A percentile compares a stretch with the other conserved stretches of the same genome.
These are phyloP conservation scores for Hypsizygus ulmarius DNA, from an alignment of 1,284 basidiomycete species.

Conservation along the genomic window DNA sequence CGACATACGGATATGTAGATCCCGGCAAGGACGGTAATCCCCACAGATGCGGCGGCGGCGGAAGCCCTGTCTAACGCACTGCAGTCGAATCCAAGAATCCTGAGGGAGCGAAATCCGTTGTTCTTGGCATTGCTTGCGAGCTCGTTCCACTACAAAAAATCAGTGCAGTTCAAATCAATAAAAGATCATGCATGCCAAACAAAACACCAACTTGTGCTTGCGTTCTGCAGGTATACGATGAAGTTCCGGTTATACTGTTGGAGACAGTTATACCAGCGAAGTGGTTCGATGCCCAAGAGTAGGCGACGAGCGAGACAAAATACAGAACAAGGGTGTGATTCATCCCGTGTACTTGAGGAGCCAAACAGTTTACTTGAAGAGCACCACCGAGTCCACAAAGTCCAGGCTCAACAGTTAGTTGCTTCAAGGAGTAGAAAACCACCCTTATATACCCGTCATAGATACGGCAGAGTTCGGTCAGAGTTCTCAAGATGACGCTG, in stretches of 20 bases:
- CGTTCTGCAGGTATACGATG: constrained; percentile 30
- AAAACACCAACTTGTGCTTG: constrained; percentile 27
- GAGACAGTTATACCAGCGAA: constrained; percentile 22
- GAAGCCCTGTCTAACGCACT: constrained; percentile 32
- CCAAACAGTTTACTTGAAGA: too few species aligned
- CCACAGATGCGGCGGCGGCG: constrained; percentile 26
- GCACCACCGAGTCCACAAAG: too few species aligned
- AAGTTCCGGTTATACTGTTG: constrained; percentile 27
- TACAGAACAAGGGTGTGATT: too few species aligned
- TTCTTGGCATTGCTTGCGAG: constrained; percentile 28
- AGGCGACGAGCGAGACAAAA: too few species aligned
- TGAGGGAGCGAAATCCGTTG: constrained; percentile 29
- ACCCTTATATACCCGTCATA: too few species aligned
- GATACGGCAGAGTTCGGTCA: too few species aligned
- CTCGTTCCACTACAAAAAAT: constrained; percentile 29
- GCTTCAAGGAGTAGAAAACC: too few species aligned
- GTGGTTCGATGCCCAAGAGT: constrained; percentile 2
- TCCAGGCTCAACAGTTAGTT: too few species aligned
- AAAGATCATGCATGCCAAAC: too few species aligned
- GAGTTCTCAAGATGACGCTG: too few species aligned
- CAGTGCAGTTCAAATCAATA: neutral
- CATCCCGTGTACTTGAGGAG: too few species aligned
- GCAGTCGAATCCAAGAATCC: constrained; percentile 35
- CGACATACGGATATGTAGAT: constrained; percentile 29
- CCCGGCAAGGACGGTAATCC: constrained; percentile 31